A percentile compares a stretch with the other conserved stretches of the same genome.
phyloP scores from a whole-genome alignment of 1,139 yeast species.

The Suhomyces maxii region DNA sequence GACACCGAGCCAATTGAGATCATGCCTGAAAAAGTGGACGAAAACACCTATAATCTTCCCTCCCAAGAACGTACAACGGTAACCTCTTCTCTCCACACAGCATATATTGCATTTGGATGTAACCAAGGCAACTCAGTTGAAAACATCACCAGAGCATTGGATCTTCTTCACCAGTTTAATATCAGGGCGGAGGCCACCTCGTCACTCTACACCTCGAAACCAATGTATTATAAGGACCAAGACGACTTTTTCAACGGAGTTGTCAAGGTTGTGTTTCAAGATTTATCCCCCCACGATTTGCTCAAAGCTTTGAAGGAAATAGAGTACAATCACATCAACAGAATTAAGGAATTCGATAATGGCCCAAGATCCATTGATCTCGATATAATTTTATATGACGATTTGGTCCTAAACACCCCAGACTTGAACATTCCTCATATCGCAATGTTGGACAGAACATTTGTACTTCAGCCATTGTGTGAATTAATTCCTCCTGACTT shows the following conservation, averaged over 20 bases:
- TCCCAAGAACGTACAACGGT: conserved; percentile 15
- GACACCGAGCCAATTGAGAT: conserved; percentile 24
- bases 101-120: conserved; percentile 85
- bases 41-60: conserved; percentile 15
- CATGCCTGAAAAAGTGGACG: not conserved
- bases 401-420: conserved; percentile 51
- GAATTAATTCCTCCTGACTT: conserved; percentile 68
- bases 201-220: conserved; percentile 80
- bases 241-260: conserved; percentile 84
- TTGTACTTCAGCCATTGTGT: conserved; percentile 85
- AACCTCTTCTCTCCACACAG: conserved; percentile 44
- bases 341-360: conserved; percentile 78
- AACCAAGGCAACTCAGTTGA: conserved; percentile 72
- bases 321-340: conserved; percentile 68
- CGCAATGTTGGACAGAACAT: conserved; percentile 82
- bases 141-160: conserved; percentile 62
- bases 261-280: conserved; percentile 53
- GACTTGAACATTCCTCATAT: conserved; percentile 80
- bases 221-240: conserved; percentile 88
- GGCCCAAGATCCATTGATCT: conserved; percentile 92
- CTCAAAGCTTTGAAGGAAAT: conserved; percentile 65
- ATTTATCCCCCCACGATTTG: conserved; percentile 61
- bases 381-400: conserved; percentile 78
- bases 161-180: conserved; percentile 42
- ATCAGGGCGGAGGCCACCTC: conserved; percentile 63